phyloP scores from a whole-genome alignment of 352 stramenopile genomes.

The Paralagenidium karlingii region DNA sequence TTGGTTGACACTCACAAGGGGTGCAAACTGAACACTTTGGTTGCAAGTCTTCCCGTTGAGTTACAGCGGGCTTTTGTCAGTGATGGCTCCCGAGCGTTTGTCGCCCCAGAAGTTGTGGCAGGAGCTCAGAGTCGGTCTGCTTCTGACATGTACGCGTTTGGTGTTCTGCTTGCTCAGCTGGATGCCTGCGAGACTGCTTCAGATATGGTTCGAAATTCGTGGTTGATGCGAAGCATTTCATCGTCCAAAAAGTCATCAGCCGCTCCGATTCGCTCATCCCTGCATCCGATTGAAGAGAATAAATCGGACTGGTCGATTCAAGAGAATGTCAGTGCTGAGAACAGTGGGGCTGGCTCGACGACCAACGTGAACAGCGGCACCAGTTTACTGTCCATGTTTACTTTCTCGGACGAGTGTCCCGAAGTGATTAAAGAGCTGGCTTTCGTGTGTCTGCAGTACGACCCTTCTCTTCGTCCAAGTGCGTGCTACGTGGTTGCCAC shows the following conservation, averaged over 20 bases:
- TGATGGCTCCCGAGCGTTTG: slow-evolving; percentile 9
- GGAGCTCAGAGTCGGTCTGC: too few relatives aligned
- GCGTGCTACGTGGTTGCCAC: background rate
- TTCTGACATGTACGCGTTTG: slow-evolving; percentile 65
- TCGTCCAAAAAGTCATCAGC: slow-evolving; percentile 10
- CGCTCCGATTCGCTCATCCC: slow-evolving; percentile 13
- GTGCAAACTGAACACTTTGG: slow-evolving; percentile 69
- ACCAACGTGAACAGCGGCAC: slow-evolving; percentile 15
- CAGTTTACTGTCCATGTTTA: slow-evolving; percentile 33
- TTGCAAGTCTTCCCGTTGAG: slow-evolving; percentile 37
- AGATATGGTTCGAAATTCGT: slow-evolving; percentile 51
- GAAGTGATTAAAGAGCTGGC: background rate
- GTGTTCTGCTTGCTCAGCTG: slow-evolving; percentile 44
- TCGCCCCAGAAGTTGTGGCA: slow-evolving; percentile 11
- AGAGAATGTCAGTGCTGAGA: slow-evolving; percentile 6
- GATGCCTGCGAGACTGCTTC: slow-evolving; percentile 39
- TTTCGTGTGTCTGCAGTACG: background rate
- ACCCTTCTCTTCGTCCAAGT: background rate
- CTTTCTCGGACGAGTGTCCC: slow-evolving; percentile 21
- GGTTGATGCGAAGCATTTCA: slow-evolving; percentile 31
- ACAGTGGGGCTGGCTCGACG: slow-evolving; percentile 16
- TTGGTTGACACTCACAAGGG: slow-evolving; percentile 60
- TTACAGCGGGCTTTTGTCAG: slow-evolving; percentile 8
- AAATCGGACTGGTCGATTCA: background rate
- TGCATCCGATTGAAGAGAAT: slow-evolving; percentile 9